phyloP scores from a whole-genome alignment of 345 rosid genomes.

The Moringa oleifera region DNA sequence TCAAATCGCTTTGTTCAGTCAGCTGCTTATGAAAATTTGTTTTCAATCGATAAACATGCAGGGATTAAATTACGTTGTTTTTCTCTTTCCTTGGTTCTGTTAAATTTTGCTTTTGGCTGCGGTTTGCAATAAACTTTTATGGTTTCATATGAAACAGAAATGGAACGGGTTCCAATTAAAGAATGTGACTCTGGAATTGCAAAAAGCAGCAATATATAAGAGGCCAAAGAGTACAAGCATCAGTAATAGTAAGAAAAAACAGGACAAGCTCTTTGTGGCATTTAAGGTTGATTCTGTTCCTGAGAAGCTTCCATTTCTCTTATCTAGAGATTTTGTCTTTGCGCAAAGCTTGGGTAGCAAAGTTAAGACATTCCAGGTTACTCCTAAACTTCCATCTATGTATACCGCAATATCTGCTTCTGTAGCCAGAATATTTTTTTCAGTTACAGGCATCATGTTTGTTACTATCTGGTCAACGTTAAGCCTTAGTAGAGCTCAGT shows the following conservation, averaged over 20 bases:
- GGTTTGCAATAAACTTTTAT: not conserved
- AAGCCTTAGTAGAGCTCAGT: too few relatives aligned
- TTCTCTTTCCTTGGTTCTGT: too few relatives aligned
- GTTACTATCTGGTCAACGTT: too few relatives aligned
- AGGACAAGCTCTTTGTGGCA: constrained; percentile 21
- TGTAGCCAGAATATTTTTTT: too few relatives aligned
- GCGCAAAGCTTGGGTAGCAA: constrained; percentile 19
- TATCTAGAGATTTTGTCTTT: constrained; percentile 38
- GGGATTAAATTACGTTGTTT: too few relatives aligned
- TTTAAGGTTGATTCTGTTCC: constrained; percentile 21
- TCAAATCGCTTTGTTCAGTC: too few relatives aligned
- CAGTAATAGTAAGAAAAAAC: constrained; percentile 2
- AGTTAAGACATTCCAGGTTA: constrained; percentile 28
- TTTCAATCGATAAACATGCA: too few relatives aligned
- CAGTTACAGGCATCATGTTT: too few relatives aligned
- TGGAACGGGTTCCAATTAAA: constrained; percentile 24
- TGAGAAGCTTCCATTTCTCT: constrained; percentile 28
- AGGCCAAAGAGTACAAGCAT: not conserved
- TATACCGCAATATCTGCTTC: too few relatives aligned
- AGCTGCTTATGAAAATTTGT: too few relatives aligned
- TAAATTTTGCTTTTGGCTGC: too few relatives aligned
- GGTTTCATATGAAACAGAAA: constrained; percentile 23
- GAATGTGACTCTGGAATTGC: constrained; percentile 22
- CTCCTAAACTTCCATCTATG: constrained; percentile 1
- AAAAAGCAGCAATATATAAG: constrained; percentile 15